phyloP scores from a whole-genome alignment of 148 eudicot species.

The Amaranthus hypochondriacus region DNA sequence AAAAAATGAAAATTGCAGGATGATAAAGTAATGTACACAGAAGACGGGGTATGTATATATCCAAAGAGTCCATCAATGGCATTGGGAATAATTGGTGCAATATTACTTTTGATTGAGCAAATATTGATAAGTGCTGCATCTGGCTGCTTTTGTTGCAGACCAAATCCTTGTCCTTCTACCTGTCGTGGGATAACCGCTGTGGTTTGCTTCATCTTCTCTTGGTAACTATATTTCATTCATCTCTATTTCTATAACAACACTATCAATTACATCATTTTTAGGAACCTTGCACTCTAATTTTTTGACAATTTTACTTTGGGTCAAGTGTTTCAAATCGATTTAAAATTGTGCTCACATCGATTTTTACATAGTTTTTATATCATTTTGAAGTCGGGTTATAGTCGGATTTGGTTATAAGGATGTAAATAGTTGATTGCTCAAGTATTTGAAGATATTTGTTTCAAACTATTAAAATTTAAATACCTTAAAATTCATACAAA shows the following conservation, averaged over 20 bases:
- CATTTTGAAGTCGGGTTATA: too few relatives aligned
- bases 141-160: conserved; percentile 21
- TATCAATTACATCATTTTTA: background rate
- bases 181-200: conserved; percentile 7
- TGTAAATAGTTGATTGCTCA: too few relatives aligned
- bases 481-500: too few relatives aligned
- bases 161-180: conserved; percentile 4
- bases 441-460: too few relatives aligned
- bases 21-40: background rate
- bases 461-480: too few relatives aligned
- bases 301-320: too few relatives aligned
- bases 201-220: conserved; percentile 20
- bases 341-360: too few relatives aligned
- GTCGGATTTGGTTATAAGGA: too few relatives aligned
- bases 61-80: conserved; percentile 18
- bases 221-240: conserved; percentile 2
- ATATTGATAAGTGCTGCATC: conserved; percentile 11
- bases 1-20: background rate
- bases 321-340: too few relatives aligned
- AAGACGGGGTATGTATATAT: background rate
- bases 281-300: too few relatives aligned
- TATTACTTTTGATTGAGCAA: conserved; percentile 12
- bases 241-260: background rate
- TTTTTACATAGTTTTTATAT: too few relatives aligned
- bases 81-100: conserved; percentile 9